Conservation (phyloP, 1,284 basidiomycete species). For the Cutaneotrichosporon cyanovorans region DNA sequence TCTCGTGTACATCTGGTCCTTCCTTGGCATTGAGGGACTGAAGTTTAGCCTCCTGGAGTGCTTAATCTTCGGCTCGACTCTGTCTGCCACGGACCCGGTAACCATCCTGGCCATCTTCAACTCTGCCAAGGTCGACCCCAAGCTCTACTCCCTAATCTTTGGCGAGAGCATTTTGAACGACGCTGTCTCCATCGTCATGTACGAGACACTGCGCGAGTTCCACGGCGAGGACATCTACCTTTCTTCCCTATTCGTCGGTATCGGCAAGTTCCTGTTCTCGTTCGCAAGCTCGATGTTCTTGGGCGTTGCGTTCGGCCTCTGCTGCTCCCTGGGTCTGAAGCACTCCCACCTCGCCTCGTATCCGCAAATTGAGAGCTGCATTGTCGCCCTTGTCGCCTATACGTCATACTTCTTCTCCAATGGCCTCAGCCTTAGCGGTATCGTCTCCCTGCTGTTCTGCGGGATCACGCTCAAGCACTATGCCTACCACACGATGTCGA, state of each 20-base stretch:
- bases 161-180: constrained; percentile 96
- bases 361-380: constrained; percentile 86
- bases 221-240: constrained; percentile 74
- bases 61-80: constrained; percentile 89
- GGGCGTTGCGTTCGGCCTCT: constrained; percentile 83
- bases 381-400: constrained; percentile 90
- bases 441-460: constrained; percentile 96
- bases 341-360: constrained; percentile 83
- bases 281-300: constrained; percentile 91
- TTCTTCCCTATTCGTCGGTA: constrained; percentile 84
- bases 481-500: constrained; percentile 98
- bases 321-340: constrained; percentile 84
- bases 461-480: constrained; percentile 99
- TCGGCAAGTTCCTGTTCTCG: constrained; percentile 91
- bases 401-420: constrained; percentile 99
- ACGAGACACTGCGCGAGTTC: constrained; percentile 90
- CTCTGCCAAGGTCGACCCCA: constrained; percentile 96
- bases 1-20: constrained; percentile 90
- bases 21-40: constrained; percentile 79
- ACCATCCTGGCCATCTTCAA: constrained; percentile 99
- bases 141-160: constrained; percentile 95
- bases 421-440: constrained; percentile 87
- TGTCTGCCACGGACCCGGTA: constrained; percentile 96
- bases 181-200: constrained; percentile 99
- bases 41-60: constrained; percentile 76